These are phyloP conservation scores for Clitopilus hobsonii DNA, from an alignment of 768 basidiomycete genomes.

Conservation along the genomic window DNA sequence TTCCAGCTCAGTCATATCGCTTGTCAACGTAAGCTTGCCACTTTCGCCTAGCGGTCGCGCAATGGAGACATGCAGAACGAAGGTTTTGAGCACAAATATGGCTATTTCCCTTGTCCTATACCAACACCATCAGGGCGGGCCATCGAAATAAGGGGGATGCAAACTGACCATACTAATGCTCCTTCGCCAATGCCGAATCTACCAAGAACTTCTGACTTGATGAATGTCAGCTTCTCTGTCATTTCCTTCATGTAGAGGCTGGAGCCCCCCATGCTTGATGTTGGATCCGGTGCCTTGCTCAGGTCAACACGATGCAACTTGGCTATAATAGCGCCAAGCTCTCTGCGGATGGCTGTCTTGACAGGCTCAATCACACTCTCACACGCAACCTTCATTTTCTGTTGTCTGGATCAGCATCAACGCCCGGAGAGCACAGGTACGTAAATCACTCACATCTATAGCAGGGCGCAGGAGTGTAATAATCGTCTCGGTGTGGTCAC, in stretches of 20 bases:
- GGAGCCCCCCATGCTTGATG: slow-evolving; percentile 56
- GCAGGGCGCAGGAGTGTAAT: slow-evolving; percentile 48
- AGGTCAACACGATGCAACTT: slow-evolving; percentile 86
- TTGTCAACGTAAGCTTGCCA: slow-evolving; percentile 91
- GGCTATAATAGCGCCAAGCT: slow-evolving; percentile 73
- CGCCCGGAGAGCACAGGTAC: slow-evolving; percentile 2
- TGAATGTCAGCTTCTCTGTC: slow-evolving; percentile 78
- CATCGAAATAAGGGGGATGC: background rate
- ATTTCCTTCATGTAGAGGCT: slow-evolving; percentile 93
- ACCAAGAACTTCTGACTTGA: slow-evolving; percentile 72
- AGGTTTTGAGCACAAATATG: slow-evolving; percentile 76
- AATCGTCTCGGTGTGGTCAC: slow-evolving; percentile 63
- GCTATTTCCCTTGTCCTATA: slow-evolving; percentile 65
- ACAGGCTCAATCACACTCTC: slow-evolving; percentile 60
- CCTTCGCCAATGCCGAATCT: slow-evolving; percentile 71
- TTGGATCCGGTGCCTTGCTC: slow-evolving; percentile 63
- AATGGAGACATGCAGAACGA: slow-evolving; percentile 92
- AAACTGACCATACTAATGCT: slow-evolving; percentile 65
- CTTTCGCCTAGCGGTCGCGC: slow-evolving; percentile 86
- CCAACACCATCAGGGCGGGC: background rate
- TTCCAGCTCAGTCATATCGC: slow-evolving; percentile 96
- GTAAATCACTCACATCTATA: slow-evolving; percentile 43
- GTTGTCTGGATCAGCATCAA: slow-evolving; percentile 3
- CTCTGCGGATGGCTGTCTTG: slow-evolving; percentile 67
- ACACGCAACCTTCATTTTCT: slow-evolving; percentile 52